Evolutionary conservation across 2,329 filamentous ascomycete species (phyloP), one percentile per base, ranked within the genome.

Genomic region (Cladosporium oxysporum): DNA sequence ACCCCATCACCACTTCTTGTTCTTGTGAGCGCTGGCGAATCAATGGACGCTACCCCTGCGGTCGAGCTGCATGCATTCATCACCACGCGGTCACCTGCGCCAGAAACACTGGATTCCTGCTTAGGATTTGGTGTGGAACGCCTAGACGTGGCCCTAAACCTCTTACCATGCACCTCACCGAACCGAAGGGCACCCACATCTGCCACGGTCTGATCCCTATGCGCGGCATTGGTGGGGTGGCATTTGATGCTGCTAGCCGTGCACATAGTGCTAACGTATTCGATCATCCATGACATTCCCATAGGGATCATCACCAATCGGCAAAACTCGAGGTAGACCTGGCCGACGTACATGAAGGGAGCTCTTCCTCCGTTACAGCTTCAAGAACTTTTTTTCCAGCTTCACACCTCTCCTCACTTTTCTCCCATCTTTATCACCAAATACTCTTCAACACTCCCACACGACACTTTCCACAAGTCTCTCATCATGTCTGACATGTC

Each of bases 401-500:
- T 59, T 49, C 55, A 47, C 26, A 52, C 16, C 52, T 64, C 50
- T 65, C 35, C 55, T 67, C 58, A 52, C 62, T 64, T 23, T 33
- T 57, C 47, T 66, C 66, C 31, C 64, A 65, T 55, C 55, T 67
- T 62, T 35, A 33, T 28, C 66, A 52, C 49, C 60, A 41, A 41
- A 62, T 44, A 35, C 55, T 58, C 21, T 66, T 58, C 62, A 57
- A 66, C 63, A 59, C 64, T 23, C 31, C 26, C 10, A 44, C 58
- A 67, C 55, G 64, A 66, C 59, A 58, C 68, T 64, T 59, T 55
- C 33, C 67, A 58, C 50, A 66, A 52, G 44, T 52, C 31, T 31
- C 55, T 35, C 49, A 61, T 70, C 69, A 91, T 91, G 88, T 91
- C 89, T 75, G 88, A 91, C 75, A 83, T 90, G 75, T 88, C 86